phyloP scores from a whole-genome alignment of 1,284 basidiomycete species.

The Termitomyces sp. region DNA sequence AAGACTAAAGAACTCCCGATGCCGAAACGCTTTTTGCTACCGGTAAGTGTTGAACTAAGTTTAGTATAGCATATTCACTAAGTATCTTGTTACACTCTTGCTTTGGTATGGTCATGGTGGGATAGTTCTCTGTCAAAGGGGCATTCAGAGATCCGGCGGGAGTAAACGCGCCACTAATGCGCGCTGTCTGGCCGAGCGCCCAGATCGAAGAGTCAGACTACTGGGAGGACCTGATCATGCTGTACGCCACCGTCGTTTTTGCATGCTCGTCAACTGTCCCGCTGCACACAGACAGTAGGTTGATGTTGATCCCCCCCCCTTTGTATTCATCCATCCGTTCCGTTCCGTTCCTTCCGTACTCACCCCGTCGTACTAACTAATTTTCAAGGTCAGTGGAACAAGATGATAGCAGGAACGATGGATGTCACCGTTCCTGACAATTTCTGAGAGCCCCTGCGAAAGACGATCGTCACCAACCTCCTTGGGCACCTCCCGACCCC shows the following conservation, averaged over 20 bases:
- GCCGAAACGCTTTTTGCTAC: slow-evolving; percentile 31
- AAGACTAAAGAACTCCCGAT: slow-evolving; percentile 16
- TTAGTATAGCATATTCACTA: not conserved
- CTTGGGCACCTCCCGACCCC: slow-evolving; percentile 24
- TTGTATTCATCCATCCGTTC: not conserved
- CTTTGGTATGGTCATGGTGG: not conserved
- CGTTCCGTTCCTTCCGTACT: slow-evolving; percentile 1
- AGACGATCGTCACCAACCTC: slow-evolving; percentile 27
- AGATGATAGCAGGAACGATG: slow-evolving; percentile 38
- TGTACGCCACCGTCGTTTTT: slow-evolving; percentile 29
- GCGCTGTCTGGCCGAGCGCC: slow-evolving; percentile 31
- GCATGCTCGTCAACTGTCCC: slow-evolving; percentile 29
- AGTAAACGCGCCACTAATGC: slow-evolving; percentile 33
- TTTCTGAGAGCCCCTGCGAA: slow-evolving; percentile 34
- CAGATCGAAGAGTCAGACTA: slow-evolving; percentile 30
- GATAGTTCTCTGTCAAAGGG: slow-evolving; percentile 21
- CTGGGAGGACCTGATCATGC: slow-evolving; percentile 30
- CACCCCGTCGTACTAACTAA: not conserved
- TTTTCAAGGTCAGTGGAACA: slow-evolving; percentile 24
- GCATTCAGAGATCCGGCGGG: slow-evolving; percentile 30
- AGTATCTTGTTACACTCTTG: not conserved
- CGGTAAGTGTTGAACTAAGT: slow-evolving; percentile 22
- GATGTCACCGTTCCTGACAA: slow-evolving; percentile 23
- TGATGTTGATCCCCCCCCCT: not conserved
- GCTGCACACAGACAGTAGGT: slow-evolving; percentile 30